Percentiles rank a stretch among this genome's conserved stretches.
Evolutionary conservation across 192 early-diverging fungal species (phyloP).

Genomic region (Umbelopsis isabellina): DNA sequence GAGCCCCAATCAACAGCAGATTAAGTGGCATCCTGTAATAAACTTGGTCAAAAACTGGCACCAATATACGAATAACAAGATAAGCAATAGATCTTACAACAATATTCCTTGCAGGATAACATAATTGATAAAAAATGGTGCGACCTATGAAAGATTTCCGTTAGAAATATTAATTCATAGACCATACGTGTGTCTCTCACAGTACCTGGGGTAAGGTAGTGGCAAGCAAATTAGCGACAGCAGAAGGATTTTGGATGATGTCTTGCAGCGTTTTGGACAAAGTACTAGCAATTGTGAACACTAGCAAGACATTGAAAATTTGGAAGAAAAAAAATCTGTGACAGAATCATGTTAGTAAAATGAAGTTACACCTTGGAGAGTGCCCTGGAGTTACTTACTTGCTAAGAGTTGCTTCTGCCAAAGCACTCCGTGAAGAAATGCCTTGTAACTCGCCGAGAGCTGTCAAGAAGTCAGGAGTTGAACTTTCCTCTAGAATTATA

Average conservation of each 20-base stretch:
- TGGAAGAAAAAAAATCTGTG: constrained; percentile 76
- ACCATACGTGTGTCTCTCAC: not conserved
- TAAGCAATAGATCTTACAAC: constrained; percentile 26
- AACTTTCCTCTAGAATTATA: not conserved
- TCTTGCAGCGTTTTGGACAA: constrained; percentile 59
- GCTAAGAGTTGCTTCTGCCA: constrained; percentile 41
- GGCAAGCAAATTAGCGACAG: constrained; percentile 61
- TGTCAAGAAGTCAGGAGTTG: not conserved
- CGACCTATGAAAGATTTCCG: constrained; percentile 41
- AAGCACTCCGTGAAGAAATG: constrained; percentile 29
- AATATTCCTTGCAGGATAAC: constrained; percentile 72
- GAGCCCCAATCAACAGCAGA: constrained; percentile 62
- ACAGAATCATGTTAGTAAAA: not conserved
- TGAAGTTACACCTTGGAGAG: not conserved
- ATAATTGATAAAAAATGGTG: constrained; percentile 80
- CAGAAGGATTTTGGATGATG: constrained; percentile 58
- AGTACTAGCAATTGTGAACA: constrained; percentile 71
- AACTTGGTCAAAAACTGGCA: not conserved
- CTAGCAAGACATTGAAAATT: constrained; percentile 71
- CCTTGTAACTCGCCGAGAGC: constrained; percentile 40
- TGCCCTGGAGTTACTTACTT: constrained; percentile 19
- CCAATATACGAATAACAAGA: not conserved
- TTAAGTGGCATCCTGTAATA: constrained; percentile 57
- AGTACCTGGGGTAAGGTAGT: constrained; percentile 57
- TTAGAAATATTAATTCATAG: not conserved